Evolutionary conservation across 352 stramenopile species (phyloP), one percentile per base, ranked within the genome.

Genomic region (Phytopythium delawarense): DNA sequence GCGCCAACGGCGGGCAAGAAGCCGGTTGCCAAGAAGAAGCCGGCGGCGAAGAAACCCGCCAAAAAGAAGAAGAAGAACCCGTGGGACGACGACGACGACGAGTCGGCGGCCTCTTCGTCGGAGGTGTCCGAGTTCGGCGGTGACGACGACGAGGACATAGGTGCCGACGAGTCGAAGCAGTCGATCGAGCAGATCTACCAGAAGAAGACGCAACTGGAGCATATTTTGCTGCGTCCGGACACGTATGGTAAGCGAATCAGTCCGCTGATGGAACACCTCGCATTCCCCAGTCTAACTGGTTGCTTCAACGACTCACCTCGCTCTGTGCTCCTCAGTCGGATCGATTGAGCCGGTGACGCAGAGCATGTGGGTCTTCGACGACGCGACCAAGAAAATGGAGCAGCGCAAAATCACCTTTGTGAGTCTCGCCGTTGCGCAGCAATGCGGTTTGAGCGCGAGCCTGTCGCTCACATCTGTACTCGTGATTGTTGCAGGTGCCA

Each of bases 161-260:
- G 34, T 18, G 62, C 30, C 7, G 72, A 52, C 8, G 79, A 65
- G 7, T 44, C 70, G 35, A 88, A 88, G 61, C 82, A 85, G 64
- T 85, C 81, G 59, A 88, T 96, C 25, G 87, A 96, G 63, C 82
- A 96, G 70, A 98, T 96, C 51, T 99, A 99, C 74, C 94, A 98
- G 78, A 99, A 99, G 77, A 98, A 99, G 75, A 98, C 96, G 58
- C 97, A 98, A 66, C 68, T 98, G 28, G 93, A 99, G 75, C 97
- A 99, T 81, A 98, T 99, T 62, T 71, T 99, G 56, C 84, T 98
- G 56, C 94, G 96, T 62, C 97, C 97, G 4, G 96, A 98, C 68
- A 99, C 98, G 50, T 99, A 99, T 67, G 97, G 91, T 96, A 73
- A 57, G 84, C 81, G 25, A 8, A 20, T 48, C 16, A 15, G 2